These are phyloP conservation scores for Zygosaccharomyces pseudorouxii DNA, from an alignment of 805 yeast species.

Conservation along the genomic window DNA sequence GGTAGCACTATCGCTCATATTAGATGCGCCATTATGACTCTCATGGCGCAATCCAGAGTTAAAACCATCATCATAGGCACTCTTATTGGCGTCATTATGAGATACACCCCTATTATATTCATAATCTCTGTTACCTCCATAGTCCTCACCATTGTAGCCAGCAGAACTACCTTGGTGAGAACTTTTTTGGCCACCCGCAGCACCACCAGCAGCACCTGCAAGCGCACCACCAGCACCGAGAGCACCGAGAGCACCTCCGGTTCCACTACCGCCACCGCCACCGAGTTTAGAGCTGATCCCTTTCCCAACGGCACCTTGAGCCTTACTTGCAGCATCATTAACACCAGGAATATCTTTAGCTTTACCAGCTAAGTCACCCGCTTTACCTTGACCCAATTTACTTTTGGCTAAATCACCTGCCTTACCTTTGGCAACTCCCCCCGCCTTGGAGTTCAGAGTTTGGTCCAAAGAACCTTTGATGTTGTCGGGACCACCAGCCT, in stretches of 20 bases:
- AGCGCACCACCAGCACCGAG: background rate
- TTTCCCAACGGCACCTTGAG: background rate
- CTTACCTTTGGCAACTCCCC: background rate
- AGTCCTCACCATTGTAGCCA: background rate
- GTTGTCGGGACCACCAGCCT: background rate
- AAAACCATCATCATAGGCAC: background rate
- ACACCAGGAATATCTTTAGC: constrained; percentile 5
- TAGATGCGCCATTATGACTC: no score
- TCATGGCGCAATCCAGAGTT: background rate
- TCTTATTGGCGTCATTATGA: background rate
- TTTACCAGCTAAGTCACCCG: background rate
- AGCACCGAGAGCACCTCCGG: background rate
- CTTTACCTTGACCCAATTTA: background rate
- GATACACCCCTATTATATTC: no score
- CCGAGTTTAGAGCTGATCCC: background rate
- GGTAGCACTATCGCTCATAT: no score
- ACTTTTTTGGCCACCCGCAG: background rate
- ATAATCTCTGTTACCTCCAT: background rate
- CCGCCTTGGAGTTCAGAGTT: background rate
- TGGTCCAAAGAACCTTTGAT: background rate
- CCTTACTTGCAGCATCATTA: background rate
- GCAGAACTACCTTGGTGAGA: background rate
- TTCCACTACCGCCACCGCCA: background rate
- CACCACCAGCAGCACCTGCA: constrained; percentile 1
- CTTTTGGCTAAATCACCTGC: background rate